phyloP scores from a whole-genome alignment of 2,329 filamentous ascomycete species.

The Zymoseptoria tritici region DNA sequence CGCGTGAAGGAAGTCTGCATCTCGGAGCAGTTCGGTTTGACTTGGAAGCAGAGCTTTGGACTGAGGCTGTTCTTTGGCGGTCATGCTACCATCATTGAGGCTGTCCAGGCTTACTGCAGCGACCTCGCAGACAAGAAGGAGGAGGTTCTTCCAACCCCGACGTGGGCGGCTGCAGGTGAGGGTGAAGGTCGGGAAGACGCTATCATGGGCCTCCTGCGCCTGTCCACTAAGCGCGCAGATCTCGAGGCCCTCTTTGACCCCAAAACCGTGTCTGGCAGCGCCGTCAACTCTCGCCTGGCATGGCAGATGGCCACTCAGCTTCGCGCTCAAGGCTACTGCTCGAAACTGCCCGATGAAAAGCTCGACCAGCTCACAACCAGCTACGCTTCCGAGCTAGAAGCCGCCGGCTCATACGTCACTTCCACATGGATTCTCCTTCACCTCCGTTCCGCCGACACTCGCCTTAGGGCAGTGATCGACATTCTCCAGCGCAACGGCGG shows the following conservation, averaged over 20 bases:
- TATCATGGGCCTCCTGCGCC: slow-evolving; percentile 77
- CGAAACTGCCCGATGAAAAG: slow-evolving; percentile 30
- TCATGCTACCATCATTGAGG: slow-evolving; percentile 57
- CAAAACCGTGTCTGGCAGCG: slow-evolving; percentile 67
- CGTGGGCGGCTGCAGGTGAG: slow-evolving; percentile 38
- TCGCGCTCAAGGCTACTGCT: slow-evolving; percentile 24
- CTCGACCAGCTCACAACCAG: slow-evolving; percentile 59
- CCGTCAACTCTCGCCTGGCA: slow-evolving; percentile 65
- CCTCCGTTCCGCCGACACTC: slow-evolving; percentile 17
- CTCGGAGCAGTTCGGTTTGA: slow-evolving; percentile 72
- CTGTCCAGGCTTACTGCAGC: slow-evolving; percentile 64
- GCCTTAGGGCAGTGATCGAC: slow-evolving; percentile 36
- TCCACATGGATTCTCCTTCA: slow-evolving; percentile 28
- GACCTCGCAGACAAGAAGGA: slow-evolving; percentile 68
- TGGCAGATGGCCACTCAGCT: slow-evolving; percentile 73
- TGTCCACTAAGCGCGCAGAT: slow-evolving; percentile 36
- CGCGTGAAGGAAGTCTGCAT: slow-evolving; percentile 73
- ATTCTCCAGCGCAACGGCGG: slow-evolving; percentile 60
- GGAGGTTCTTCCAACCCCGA: slow-evolving; percentile 60
- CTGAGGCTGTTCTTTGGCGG: slow-evolving; percentile 85
- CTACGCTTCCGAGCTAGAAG: slow-evolving; percentile 28
- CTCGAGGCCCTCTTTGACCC: slow-evolving; percentile 68
- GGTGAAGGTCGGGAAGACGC: slow-evolving; percentile 61
- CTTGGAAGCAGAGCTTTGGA: slow-evolving; percentile 91
- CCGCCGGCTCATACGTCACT: slow-evolving; percentile 19